phyloP scores from a whole-genome alignment of 768 basidiomycete genomes.

The Tricholoma sp. region DNA sequence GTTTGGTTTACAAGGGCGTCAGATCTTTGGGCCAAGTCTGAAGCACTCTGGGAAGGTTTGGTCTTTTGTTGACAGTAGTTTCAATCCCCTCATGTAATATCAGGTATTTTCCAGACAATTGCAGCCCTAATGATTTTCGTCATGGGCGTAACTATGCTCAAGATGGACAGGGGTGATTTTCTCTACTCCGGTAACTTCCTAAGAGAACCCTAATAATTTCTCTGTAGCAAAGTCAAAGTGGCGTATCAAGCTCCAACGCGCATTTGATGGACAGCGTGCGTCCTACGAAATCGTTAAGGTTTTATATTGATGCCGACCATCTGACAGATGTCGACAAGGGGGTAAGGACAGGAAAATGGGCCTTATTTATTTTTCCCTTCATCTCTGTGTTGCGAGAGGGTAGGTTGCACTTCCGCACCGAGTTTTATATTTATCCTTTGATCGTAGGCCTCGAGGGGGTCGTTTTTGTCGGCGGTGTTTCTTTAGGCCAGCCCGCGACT shows the following conservation, averaged over 20 bases:
- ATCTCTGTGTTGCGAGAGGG: constrained; percentile 94
- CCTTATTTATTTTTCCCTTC: constrained; percentile 83
- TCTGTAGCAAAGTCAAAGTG: constrained; percentile 79
- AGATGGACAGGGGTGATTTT: constrained; percentile 69
- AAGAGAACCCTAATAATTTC: background rate
- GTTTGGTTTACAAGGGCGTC: constrained; percentile 92
- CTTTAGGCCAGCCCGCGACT: constrained; percentile 74
- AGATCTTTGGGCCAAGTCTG: constrained; percentile 79
- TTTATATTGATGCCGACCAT: background rate
- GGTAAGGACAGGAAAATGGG: constrained; percentile 69
- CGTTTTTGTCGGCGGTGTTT: constrained; percentile 91
- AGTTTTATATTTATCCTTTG: background rate
- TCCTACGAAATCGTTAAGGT: background rate
- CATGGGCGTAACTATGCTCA: constrained; percentile 94
- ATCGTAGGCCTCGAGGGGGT: constrained; percentile 76
- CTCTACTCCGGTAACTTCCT: background rate
- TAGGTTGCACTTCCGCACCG: constrained; percentile 8
- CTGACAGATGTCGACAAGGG: constrained; percentile 40
- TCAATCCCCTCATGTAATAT: background rate
- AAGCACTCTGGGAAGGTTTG: constrained; percentile 90
- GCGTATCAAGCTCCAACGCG: constrained; percentile 80
- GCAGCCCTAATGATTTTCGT: constrained; percentile 81
- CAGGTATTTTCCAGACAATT: constrained; percentile 67
- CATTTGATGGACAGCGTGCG: constrained; percentile 62
- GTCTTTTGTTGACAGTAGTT: constrained; percentile 12